These are phyloP conservation scores for Aspergillus homomorphus DNA, from an alignment of 495 filamentous ascomycete species.

Conservation along the genomic window DNA sequence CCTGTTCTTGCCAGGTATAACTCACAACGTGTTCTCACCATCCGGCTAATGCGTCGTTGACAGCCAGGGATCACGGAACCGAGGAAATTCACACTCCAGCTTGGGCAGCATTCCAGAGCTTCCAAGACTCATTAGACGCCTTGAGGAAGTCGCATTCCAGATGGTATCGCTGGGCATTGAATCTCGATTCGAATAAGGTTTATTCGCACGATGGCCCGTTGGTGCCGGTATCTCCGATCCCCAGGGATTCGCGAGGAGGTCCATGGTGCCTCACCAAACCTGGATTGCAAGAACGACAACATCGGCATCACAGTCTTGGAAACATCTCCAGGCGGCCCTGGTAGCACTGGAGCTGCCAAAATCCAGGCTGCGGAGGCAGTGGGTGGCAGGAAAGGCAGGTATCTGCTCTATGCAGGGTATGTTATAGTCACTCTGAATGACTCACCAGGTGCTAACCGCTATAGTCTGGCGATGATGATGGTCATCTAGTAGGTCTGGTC, in stretches of 20 bases:
- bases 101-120: not conserved
- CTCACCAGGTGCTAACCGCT: conserved; percentile 9
- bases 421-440: not conserved
- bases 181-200: not conserved
- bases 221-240: conserved; percentile 4
- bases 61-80: no score
- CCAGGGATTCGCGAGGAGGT: conserved; percentile 1
- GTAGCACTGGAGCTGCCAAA: conserved; percentile 26
- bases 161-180: not conserved
- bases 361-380: conserved; percentile 43
- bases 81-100: not conserved
- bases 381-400: conserved; percentile 41
- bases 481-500: conserved; percentile 39
- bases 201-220: conserved; percentile 10
- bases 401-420: conserved; percentile 43
- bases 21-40: no score
- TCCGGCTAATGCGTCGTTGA: no score
- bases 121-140: not conserved
- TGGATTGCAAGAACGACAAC: conserved; percentile 13
- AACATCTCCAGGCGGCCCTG: not conserved
- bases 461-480: conserved; percentile 43
- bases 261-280: not conserved
- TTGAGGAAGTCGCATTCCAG: not conserved
- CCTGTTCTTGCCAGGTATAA: not conserved
- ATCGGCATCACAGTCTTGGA: conserved; percentile 9